Evolutionary conservation across 257 asterid species (phyloP).

Genomic region (Solanum lignicaule): DNA sequence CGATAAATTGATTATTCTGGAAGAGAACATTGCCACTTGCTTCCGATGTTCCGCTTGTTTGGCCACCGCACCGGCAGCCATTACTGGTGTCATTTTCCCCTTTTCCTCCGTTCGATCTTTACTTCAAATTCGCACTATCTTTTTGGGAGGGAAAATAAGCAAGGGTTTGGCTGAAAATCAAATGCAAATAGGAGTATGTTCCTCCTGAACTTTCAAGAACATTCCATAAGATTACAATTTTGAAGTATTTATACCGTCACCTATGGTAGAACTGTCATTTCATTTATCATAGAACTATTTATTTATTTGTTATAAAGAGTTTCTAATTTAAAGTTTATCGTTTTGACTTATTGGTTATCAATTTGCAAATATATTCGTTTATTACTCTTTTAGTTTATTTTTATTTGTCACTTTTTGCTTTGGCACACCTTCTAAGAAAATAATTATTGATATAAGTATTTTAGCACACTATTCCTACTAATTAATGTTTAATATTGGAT

Average conservation of each 20-base stretch:
- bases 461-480: too few species aligned
- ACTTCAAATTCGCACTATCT: not conserved
- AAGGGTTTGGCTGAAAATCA: not conserved
- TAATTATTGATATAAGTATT: too few species aligned
- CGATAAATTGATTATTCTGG: constrained; percentile 48
- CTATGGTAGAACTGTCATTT: not conserved
- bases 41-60: constrained; percentile 69
- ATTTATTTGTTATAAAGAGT: too few species aligned
- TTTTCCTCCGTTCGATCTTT: not conserved
- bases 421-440: too few species aligned
- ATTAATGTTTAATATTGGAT: too few species aligned
- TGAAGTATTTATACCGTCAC: not conserved
- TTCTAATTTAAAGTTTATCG: too few species aligned
- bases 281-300: too few species aligned
- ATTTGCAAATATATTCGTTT: too few species aligned
- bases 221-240: not conserved
- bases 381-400: too few species aligned
- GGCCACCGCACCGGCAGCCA: constrained; percentile 16
- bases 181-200: not conserved
- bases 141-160: not conserved
- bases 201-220: not conserved
- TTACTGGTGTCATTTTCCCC: constrained; percentile 40
- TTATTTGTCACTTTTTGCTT: too few species aligned
- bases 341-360: too few species aligned
- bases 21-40: constrained; percentile 61